These are phyloP conservation scores for Melampsora occidentalis DNA, from an alignment of 1,284 basidiomycete species.

Conservation along the genomic window DNA sequence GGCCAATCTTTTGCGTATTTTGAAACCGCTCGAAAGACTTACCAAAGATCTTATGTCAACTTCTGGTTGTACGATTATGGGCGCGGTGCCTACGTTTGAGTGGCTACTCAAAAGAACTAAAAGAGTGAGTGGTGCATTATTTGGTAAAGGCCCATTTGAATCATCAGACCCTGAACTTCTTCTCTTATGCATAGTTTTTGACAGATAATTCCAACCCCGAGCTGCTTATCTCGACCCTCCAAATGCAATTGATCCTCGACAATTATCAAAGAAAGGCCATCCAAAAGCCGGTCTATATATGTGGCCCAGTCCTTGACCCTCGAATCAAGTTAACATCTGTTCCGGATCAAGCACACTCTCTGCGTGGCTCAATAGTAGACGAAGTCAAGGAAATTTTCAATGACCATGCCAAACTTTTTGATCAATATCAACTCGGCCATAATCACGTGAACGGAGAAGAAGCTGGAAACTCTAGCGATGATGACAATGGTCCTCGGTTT, in stretches of 20 bases:
- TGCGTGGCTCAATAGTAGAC: not conserved
- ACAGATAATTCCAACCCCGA: not conserved
- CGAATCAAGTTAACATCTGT: constrained; percentile 1
- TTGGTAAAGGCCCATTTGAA: not conserved
- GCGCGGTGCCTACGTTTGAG: not conserved
- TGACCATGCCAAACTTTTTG: constrained; percentile 7
- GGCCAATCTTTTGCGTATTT: not conserved
- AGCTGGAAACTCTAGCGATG: not conserved
- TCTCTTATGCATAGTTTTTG: not conserved
- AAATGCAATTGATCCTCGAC: constrained; percentile 7
- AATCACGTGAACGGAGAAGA: not conserved
- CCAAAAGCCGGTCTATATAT: not conserved
- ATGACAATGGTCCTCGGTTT: not conserved
- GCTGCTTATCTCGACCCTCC: not conserved
- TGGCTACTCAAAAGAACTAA: constrained; percentile 9
- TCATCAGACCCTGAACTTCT: not conserved
- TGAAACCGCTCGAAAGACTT: constrained; percentile 10
- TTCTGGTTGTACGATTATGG: not conserved
- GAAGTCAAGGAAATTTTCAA: constrained; percentile 4
- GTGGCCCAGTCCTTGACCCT: not conserved
- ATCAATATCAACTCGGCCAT: not conserved
- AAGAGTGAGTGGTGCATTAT: not conserved
- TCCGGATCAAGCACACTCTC: constrained; percentile 7
- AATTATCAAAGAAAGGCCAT: constrained; percentile 9
- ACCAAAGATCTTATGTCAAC: constrained; percentile 3